Base-by-base conservation (phyloP, 306 rosid species). In the Casuarina equisetifolia region DNA sequence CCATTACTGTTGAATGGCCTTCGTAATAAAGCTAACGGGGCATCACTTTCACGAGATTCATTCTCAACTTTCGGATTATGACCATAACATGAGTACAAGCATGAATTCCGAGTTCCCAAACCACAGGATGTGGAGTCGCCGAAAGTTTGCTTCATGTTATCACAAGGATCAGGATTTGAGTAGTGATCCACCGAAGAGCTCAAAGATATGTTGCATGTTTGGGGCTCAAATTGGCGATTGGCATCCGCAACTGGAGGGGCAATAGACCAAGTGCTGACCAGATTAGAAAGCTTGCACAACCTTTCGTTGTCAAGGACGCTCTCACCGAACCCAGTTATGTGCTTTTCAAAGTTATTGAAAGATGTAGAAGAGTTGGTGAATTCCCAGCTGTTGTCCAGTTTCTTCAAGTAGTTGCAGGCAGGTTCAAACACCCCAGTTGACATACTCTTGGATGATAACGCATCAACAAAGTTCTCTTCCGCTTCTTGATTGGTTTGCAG, bases 241-340 rank as follows among this genome's bases (percentile, higher is more conserved):
- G 76, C 80, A 53, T 90, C 84, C 1, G 89, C 92, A 69, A 85
- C 84, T 2, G 98, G 98, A 5, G 96, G 90, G 36, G 98, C 96
- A 78, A 94, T 92, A 40, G 97, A 92, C 97, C 97, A 94, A 43
- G 89, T 92, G 91, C 87, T 86, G 0, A 94, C 92, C 43, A 90
- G 90, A 82, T 87, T 87, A 1, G 96, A 91, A 77, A 91, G 66
- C 83, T 89, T 94, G 68, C 84, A 82, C 52, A 88, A 75, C 78
- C 96, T 86, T 59, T 90, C 91, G 73, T 81, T 86, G 54, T 89
- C 91, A 25, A 81, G 67, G 70, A 82, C 19, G 36, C 80, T 80
- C 44, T 83, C 85, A 25, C 75, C 78, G 9, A 82, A 89, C 42
- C 90, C 91, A 59, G 80, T 82, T 38, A 85, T 42, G 4, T 88